phyloP scores from a whole-genome alignment of 768 basidiomycete genomes.

The Podaxis sp. region DNA sequence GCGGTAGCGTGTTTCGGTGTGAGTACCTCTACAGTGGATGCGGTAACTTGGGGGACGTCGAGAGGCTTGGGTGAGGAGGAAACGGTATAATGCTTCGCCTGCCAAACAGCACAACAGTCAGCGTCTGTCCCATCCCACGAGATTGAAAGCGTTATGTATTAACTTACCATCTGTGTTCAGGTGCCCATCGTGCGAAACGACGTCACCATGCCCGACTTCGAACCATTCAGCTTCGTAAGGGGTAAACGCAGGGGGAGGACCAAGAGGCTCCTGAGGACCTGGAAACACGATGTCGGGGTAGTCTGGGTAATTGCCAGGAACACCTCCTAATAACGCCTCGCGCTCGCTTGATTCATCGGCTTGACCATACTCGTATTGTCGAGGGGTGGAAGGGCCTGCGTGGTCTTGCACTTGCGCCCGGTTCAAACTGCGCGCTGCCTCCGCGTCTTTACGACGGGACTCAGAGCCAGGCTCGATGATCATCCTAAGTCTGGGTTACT shows the following conservation, averaged over 20 bases:
- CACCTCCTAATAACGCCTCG: background rate
- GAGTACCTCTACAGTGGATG: conserved; percentile 54
- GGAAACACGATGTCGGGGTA: background rate
- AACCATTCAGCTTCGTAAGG: conserved; percentile 66
- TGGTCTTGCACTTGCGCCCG: background rate
- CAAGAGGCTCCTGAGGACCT: conserved; percentile 26
- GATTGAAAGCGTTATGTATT: background rate
- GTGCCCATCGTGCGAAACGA: conserved; percentile 71
- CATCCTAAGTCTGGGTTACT: background rate
- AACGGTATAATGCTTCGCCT: conserved; percentile 69
- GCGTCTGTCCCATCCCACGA: background rate
- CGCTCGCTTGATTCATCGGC: background rate
- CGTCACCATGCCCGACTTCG: conserved; percentile 42
- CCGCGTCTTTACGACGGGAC: background rate
- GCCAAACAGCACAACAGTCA: background rate
- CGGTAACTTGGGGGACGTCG: conserved; percentile 40
- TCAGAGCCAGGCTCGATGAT: background rate
- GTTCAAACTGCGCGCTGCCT: background rate
- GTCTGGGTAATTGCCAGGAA: background rate
- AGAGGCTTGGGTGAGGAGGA: conserved; percentile 58
- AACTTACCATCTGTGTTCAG: conserved; percentile 59
- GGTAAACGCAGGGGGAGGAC: conserved; percentile 62
- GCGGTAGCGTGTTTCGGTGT: conserved; percentile 52
- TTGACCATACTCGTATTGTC: background rate
- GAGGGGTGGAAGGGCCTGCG: background rate